phyloP scores from a whole-genome alignment of 306 rosid species.

The Rubus idaeus region DNA sequence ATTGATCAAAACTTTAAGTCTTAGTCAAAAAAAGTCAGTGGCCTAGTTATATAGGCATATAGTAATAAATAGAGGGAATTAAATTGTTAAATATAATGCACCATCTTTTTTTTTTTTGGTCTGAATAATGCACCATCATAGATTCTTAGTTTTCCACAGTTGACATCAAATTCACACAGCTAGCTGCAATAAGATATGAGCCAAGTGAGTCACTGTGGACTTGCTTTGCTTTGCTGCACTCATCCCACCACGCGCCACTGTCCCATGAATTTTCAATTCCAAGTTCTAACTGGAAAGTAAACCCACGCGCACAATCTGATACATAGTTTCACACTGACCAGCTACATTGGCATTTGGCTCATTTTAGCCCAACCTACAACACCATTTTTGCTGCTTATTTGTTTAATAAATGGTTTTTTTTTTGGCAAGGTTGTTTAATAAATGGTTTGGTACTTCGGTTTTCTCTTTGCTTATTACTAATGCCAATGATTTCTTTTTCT shows the following conservation, averaged over 20 bases:
- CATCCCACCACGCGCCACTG: constrained; percentile 3
- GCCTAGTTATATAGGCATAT: not conserved
- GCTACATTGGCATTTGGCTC: constrained; percentile 55
- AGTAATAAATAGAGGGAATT: not conserved
- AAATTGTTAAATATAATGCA: not conserved
- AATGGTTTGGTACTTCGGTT: not conserved
- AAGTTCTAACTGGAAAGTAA: not conserved
- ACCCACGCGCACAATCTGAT: constrained; percentile 16
- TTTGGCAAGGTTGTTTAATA: too few species aligned
- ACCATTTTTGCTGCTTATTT: not conserved
- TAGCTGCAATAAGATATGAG: constrained; percentile 1
- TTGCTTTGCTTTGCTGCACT: not conserved
- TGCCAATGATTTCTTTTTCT: constrained; percentile 58
- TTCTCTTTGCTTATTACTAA: constrained; percentile 19
- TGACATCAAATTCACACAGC: constrained; percentile 49
- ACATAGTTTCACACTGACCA: constrained; percentile 2
- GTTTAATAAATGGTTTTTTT: constrained; percentile 11
- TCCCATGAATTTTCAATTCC: not conserved
- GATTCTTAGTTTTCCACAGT: constrained; percentile 17
- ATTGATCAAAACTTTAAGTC: not conserved
- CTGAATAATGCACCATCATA: not conserved
- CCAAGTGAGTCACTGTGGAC: not conserved
- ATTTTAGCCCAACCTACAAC: not conserved
- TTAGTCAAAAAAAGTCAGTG: not conserved
- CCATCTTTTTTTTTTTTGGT: too few species aligned